phyloP scores from a whole-genome alignment of 768 basidiomycete genomes.

The Lepiota brunneoincarnata region DNA sequence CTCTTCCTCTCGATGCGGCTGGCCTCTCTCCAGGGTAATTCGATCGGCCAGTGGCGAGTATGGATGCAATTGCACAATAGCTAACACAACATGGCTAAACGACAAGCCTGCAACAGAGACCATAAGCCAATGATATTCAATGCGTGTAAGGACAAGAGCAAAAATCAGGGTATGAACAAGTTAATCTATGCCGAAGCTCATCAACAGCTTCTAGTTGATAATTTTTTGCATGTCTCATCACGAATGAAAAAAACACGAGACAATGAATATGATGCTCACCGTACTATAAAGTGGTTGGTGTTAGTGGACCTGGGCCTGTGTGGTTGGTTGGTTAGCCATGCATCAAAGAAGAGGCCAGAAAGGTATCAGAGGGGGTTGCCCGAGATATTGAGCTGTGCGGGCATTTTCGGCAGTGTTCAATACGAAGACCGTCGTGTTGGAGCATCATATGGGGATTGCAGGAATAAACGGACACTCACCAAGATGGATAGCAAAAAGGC shows the following conservation, averaged over 20 bases:
- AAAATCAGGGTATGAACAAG: slow-evolving; percentile 31
- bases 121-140: no score
- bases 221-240: slow-evolving; percentile 49
- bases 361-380: slow-evolving; percentile 75
- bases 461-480: slow-evolving; percentile 27
- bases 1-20: no score
- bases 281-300: neutral
- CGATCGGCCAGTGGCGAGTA: no score
- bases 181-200: slow-evolving; percentile 72
- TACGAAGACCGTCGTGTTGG: slow-evolving; percentile 96
- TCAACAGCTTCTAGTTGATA: slow-evolving; percentile 92
- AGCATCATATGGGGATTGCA: slow-evolving; percentile 52
- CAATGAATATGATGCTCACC: slow-evolving; percentile 11
- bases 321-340: neutral
- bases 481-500: neutral
- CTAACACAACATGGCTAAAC: no score
- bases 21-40: no score
- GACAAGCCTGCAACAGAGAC: no score
- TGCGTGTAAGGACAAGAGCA: neutral
- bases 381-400: slow-evolving; percentile 88
- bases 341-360: slow-evolving; percentile 16
- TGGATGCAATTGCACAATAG: no score
- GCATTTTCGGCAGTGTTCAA: slow-evolving; percentile 75
- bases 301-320: neutral
- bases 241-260: slow-evolving; percentile 8